phyloP scores from a whole-genome alignment of 2,329 filamentous ascomycete genomes.

The Epichloe glyceriae region DNA sequence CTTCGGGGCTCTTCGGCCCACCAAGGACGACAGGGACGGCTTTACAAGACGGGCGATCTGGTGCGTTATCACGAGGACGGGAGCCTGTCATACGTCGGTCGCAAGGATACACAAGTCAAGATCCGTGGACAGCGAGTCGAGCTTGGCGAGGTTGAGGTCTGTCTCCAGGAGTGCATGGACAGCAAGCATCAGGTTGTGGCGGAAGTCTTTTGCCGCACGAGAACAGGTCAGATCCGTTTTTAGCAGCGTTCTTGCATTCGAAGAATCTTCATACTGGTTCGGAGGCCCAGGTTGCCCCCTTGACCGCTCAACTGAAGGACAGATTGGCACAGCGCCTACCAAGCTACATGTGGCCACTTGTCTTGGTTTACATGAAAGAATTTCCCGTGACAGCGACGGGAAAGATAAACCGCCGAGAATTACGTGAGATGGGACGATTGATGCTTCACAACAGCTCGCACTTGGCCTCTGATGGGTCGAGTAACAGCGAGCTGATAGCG shows the following conservation, averaged over 20 bases:
- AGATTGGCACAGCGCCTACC: not conserved
- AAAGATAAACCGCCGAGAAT: not conserved
- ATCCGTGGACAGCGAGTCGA: constrained; percentile 41
- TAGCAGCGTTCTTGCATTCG: not conserved
- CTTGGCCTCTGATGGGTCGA: too few species aligned
- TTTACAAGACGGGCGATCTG: constrained; percentile 14
- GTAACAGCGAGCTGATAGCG: not conserved
- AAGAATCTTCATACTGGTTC: not conserved
- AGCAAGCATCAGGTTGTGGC: not conserved
- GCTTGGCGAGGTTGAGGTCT: constrained; percentile 15
- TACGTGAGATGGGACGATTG: not conserved
- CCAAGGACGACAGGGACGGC: constrained; percentile 13
- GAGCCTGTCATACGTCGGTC: constrained; percentile 11
- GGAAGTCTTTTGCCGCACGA: not conserved
- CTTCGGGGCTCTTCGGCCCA: constrained; percentile 21
- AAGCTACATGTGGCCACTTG: not conserved
- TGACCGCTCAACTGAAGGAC: not conserved
- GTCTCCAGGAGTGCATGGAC: not conserved
- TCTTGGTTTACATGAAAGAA: not conserved
- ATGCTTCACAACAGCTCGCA: not conserved
- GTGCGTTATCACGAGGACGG: constrained; percentile 18
- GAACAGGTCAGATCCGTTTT: not conserved
- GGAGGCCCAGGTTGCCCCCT: not conserved
- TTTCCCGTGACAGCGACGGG: not conserved
- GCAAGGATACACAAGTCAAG: constrained; percentile 27